Evolutionary conservation across 2,329 filamentous ascomycete genomes (phyloP), one percentile per base, ranked within the genome.

Genomic region (Ophiostoma pallidulum): DNA sequence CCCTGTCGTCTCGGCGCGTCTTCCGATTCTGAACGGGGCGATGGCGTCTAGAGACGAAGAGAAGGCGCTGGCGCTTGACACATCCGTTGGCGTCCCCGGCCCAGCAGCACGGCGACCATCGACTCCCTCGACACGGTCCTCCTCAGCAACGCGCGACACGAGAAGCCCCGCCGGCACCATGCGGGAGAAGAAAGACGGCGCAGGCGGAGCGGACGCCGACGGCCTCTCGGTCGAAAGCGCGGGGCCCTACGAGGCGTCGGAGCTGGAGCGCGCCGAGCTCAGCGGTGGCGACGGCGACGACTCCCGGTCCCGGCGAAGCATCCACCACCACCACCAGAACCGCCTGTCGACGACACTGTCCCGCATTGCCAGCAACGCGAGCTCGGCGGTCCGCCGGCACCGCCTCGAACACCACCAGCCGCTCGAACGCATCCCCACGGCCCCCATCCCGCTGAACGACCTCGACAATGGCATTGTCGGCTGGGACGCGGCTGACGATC

Each of bases 401-500:
- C 41, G 13, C 16, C 24, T 36, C 6, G 32, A 20, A 9, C 29
- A 13, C 29, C 22, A 39, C n/a, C 8, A 36, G 8, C 36, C 32
- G 16, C 22, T 20, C 14, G 47, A 45, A 19, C 43, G 16, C 12
- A 28, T 51, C 4, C 13, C 36, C 5, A n/a, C n/a, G 7, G 3
- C 44, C 9, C 24, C 31, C 8, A 59, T 72, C n/a, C 76, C 75
- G 0, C 53, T 70, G 24, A 70, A 67, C 16, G 67, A 80, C 53
- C 69, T 81, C 18, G 66, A 66, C 45, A 63, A 61, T 1, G 72
- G 71, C n/a, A 57, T 80, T 49, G 72, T 81, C 16, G 78, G 76
- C 31, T 81, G 78, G 78, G 76, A 81, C 4, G 60, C 67, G 32
- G 73, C 76, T 56, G 68, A 74, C 46, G 78, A 82, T 57, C 75